These are phyloP conservation scores for Panaeolus papilionaceus DNA, from an alignment of 768 basidiomycete genomes.

Conservation along the genomic window DNA sequence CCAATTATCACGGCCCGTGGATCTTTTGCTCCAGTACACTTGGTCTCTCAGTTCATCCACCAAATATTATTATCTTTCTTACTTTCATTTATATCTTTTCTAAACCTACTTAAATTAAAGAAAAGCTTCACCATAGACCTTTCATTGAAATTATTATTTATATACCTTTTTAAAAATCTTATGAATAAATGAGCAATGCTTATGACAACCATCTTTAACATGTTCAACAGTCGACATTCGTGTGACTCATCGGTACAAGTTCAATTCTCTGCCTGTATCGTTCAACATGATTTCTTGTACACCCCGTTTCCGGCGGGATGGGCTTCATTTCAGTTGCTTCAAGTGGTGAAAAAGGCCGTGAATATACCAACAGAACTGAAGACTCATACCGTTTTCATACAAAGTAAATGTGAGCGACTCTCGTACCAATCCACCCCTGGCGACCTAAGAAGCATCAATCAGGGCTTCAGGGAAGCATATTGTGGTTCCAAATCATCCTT, in stretches of 20 bases:
- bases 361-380: not conserved
- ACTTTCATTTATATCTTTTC: not conserved
- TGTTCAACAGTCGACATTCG: not conserved
- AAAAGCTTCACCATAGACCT: no score
- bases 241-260: not conserved
- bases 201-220: not conserved
- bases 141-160: not conserved
- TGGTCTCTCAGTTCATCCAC: no score
- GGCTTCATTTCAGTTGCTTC: no score
- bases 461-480: no score
- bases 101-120: not conserved
- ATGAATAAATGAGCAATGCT: not conserved
- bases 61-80: not conserved
- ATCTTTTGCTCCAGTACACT: not conserved
- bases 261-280: not conserved
- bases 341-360: not conserved
- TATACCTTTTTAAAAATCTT: not conserved
- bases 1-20: slow-evolving; percentile 9
- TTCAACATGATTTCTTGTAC: not conserved
- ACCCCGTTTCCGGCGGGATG: slow-evolving; percentile 1
- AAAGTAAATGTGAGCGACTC: no score
- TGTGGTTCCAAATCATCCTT: no score
- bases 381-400: no score
- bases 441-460: no score
- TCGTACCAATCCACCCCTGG: no score